Conservation (phyloP, 192 early-diverging fungal genomes). For the Glomus cerebriforme region DNA sequence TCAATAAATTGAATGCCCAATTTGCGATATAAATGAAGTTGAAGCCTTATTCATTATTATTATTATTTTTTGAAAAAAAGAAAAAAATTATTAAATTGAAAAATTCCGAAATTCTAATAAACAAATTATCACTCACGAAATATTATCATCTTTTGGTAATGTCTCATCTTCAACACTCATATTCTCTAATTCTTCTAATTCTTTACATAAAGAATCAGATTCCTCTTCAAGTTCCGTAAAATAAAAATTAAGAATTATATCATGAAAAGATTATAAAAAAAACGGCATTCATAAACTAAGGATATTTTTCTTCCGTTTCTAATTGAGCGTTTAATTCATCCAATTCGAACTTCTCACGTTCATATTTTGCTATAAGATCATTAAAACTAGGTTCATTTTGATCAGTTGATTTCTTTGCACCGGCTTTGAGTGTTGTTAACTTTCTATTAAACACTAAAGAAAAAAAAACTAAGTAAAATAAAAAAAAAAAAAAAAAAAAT, state of each 20-base stretch:
- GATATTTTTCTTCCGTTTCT: neutral
- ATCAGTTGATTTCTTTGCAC: neutral
- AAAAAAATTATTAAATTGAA: neutral
- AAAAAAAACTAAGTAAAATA: neutral
- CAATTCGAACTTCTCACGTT: neutral
- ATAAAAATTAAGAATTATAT: neutral
- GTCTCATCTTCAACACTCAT: neutral
- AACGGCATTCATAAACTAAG: neutral
- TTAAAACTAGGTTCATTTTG: constrained; percentile 1
- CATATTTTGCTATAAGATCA: neutral
- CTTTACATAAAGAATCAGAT: neutral
- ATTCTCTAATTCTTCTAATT: constrained; percentile 1
- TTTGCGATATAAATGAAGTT: neutral
- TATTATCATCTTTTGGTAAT: neutral
- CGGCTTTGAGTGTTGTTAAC: neutral
- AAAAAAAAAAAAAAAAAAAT: neutral
- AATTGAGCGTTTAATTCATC: neutral
- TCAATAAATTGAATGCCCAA: constrained; percentile 11
- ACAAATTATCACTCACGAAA: neutral
- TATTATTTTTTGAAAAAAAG: neutral
- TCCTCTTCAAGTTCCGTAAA: neutral
- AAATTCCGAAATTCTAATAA: neutral
- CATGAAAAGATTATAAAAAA: too few relatives aligned
- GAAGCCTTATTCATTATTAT: neutral
- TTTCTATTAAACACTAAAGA: neutral